Evolutionary conservation across 2,329 filamentous ascomycete genomes (phyloP), one percentile per base, ranked within the genome.

Genomic region (Claviceps sp.): DNA sequence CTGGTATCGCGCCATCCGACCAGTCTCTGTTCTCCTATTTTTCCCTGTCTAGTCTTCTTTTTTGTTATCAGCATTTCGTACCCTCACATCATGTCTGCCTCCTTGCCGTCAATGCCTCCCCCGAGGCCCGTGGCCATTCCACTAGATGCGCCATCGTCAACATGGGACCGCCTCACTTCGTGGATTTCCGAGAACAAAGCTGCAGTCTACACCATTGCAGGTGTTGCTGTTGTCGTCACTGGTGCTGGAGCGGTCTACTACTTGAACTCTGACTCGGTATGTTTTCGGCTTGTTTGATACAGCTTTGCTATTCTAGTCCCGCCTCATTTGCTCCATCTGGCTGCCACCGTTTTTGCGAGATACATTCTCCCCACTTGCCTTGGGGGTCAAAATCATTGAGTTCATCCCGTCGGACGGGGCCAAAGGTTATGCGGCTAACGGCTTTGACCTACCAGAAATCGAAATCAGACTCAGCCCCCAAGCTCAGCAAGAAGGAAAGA

Each of bases 121-220:
- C 66, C 67, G 56, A 67, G 65, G 54, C 67, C 69, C 54, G 66
- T 69, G 54, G 68, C 71, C 53, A 64, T 80, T 50, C 71, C 73
- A 43, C 67, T 80, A 59, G 70, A 78, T 52, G 67, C 73, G 58
- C 78, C 84, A 55, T 79, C 83, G 54, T 85, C 86, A 46, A 72
- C 93, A 52, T 95, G 89, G 89, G 88, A 95, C 68, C 85, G 90
- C 62, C 75, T 96, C 70, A 85, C 89, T 58, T 83, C 76, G 64
- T 98, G 93, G 91, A 89, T 86, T 14, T 87, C 89, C 2, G 91
- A 97, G 67, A 90, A 98, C 73, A 97, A 96, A 75, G 86, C 88
- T 47, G 79, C 91, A 51, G 90, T 95, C 56, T 98, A 96, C 71
- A 96, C 93, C 59, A 88, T 97, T 70, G 93, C 91, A 52, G 93